These are phyloP conservation scores for Phytopythium sindhum DNA, from an alignment of 352 stramenopile genomes.

Conservation along the genomic window DNA sequence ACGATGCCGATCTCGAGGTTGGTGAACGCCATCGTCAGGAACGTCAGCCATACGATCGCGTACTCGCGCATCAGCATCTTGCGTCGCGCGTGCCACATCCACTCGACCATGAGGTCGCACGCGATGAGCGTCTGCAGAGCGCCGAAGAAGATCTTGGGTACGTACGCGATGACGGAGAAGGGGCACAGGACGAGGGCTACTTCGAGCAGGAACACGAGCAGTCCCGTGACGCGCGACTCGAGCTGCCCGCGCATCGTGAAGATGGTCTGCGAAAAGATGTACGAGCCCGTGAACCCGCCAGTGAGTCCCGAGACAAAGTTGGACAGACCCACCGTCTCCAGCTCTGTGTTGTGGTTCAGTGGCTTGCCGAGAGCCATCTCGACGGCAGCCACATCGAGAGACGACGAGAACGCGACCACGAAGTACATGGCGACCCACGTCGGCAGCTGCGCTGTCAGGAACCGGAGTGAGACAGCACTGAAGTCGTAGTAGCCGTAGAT, in stretches of 20 bases:
- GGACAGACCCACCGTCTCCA: conserved; percentile 93
- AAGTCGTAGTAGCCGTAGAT: conserved; percentile 85
- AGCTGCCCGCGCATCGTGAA: conserved; percentile 82
- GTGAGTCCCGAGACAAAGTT: conserved; percentile 95
- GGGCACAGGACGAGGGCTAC: conserved; percentile 81
- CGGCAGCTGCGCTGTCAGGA: conserved; percentile 69
- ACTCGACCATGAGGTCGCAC: conserved; percentile 96
- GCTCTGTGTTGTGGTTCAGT: conserved; percentile 95
- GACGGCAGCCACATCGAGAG: conserved; percentile 96
- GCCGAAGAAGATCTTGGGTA: conserved; percentile 98
- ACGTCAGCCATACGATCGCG: conserved; percentile 91
- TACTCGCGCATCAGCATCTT: conserved; percentile 92
- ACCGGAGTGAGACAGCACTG: conserved; percentile 51
- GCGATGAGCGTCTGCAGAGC: conserved; percentile 96
- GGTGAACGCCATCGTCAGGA: conserved; percentile 91
- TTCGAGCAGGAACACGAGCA: conserved; percentile 79
- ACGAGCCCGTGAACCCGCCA: conserved; percentile 97
- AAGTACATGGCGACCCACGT: conserved; percentile 97
- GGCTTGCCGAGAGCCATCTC: conserved; percentile 94
- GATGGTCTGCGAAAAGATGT: conserved; percentile 99
- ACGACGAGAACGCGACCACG: conserved; percentile 97
- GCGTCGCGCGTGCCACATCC: conserved; percentile 87
- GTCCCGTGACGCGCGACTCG: conserved; percentile 62
- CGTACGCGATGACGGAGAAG: conserved; percentile 93
- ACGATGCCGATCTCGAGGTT: conserved; percentile 95